Conservation (phyloP, 805 yeast species). For the Teunomyces funiuensis region DNA sequence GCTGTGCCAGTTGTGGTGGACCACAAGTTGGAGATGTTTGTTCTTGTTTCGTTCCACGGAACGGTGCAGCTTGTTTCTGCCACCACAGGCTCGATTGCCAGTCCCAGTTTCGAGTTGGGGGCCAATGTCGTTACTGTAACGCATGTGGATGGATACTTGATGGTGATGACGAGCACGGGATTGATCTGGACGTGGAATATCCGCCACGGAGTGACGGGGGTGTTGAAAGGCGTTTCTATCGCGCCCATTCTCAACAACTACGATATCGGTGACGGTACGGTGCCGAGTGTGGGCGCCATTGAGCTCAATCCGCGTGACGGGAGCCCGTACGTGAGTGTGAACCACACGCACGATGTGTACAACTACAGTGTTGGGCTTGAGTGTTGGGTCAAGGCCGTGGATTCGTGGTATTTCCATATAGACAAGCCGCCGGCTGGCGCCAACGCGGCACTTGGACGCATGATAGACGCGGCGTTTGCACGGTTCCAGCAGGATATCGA, state of each 20-base stretch:
- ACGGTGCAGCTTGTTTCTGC: constrained; percentile 46
- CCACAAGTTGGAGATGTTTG: constrained; percentile 41
- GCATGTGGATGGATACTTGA: constrained; percentile 31
- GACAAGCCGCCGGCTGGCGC: constrained; percentile 7
- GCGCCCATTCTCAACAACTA: constrained; percentile 51
- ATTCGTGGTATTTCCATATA: constrained; percentile 38
- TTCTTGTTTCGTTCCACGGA: constrained; percentile 60
- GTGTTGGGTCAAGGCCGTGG: constrained; percentile 50
- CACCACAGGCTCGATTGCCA: constrained; percentile 42
- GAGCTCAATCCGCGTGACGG: constrained; percentile 41
- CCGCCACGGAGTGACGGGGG: constrained; percentile 24
- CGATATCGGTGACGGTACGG: constrained; percentile 11
- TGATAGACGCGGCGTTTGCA: constrained; percentile 2
- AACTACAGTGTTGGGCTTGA: constrained; percentile 41
- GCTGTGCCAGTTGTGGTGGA: constrained; percentile 39
- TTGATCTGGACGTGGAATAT: constrained; percentile 53
- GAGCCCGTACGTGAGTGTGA: constrained; percentile 41
- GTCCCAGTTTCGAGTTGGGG: constrained; percentile 56
- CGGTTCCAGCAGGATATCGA: constrained; percentile 11
- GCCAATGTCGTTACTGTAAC: constrained; percentile 40
- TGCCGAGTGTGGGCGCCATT: constrained; percentile 14
- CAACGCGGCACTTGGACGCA: constrained; percentile 7
- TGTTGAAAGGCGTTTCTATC: constrained; percentile 47
- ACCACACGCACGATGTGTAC: constrained; percentile 35
- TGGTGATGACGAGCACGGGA: constrained; percentile 52